Evolutionary conservation across 140 eudicot species (phyloP), one percentile per base, ranked within the genome.

Genomic region (Oenanthe javanica): DNA sequence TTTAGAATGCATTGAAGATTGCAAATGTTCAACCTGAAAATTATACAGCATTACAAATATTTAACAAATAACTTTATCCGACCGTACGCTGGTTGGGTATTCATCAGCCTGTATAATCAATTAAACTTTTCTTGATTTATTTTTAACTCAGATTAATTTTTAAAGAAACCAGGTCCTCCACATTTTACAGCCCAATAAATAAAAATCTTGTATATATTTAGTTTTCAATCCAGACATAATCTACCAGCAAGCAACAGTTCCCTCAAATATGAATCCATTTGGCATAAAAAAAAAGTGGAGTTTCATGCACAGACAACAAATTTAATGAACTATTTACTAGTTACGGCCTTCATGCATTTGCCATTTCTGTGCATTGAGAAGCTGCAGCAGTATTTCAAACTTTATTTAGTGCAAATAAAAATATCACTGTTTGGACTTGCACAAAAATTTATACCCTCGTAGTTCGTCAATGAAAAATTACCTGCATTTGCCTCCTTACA

Each of bases 401-500:
- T 46, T n/a, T 6, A 12, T 9, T 12, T 75, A 23, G 59, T 75
- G 78, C 61, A 47, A 36, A 49, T 21, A 15, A 48, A 75, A 46
- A 16, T 8, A 75, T 75, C 79, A 11, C 36, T 27, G 45, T 36
- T 23, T 21, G 11, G 2, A 9, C 31, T 38, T 25, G 67, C 25
- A 77, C 12, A 79, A 25, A 67, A 36, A 45, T 36, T 16, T 67
- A 15, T 27, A 42, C 1, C 51, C 50, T 16, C 19, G n/a, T 67
- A 9, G 36, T 2, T 13, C 59, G 63, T 59, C 14, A 46, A 76
- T 59, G 36, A 18, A 59, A 23, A 19, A 36, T 46, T 82, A 95
- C 99, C 97, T 95, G 99, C 99, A 95, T 95, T 81, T 93, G 99
- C 66, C 98, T 89, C 81, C 99, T 84, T 52, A 95, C 97, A 86